Conservation (phyloP, 2,329 filamentous ascomycete species). For the Fusarium sp. region DNA sequence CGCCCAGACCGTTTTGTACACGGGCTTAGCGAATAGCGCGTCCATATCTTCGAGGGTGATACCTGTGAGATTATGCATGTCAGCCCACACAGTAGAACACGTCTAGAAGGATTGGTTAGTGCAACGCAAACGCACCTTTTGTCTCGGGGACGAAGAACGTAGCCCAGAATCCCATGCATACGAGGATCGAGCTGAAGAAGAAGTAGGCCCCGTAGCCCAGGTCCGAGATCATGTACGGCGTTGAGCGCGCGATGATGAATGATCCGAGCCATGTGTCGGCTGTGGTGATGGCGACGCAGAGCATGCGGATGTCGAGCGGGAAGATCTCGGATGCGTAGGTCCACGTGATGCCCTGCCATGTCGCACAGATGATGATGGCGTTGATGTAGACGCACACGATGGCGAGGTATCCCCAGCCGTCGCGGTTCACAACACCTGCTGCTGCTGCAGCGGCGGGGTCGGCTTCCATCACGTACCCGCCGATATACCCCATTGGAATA, state of each 20-base stretch:
- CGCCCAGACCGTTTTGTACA: constrained; percentile 47
- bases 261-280: constrained; percentile 52
- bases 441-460: constrained; percentile 52
- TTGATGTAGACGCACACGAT: constrained; percentile 59
- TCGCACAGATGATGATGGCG: constrained; percentile 49
- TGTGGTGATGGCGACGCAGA: constrained; percentile 48
- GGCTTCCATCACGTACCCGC: constrained; percentile 47
- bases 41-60: constrained; percentile 61
- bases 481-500: constrained; percentile 53
- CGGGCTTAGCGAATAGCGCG: constrained; percentile 43
- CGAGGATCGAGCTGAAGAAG: constrained; percentile 58
- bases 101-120: background rate
- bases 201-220: constrained; percentile 62
- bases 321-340: constrained; percentile 60
- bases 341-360: constrained; percentile 56
- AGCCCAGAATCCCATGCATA: constrained; percentile 57
- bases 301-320: constrained; percentile 50
- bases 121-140: constrained; percentile 49
- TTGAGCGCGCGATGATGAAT: constrained; percentile 52
- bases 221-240: constrained; percentile 53
- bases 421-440: constrained; percentile 54
- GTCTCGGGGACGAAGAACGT: constrained; percentile 63
- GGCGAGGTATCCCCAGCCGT: constrained; percentile 54
- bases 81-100: background rate
- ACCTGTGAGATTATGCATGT: constrained; percentile 26